Percentiles rank a stretch among this genome's conserved stretches.
Conservation (phyloP, 2,329 filamentous ascomycete species). For the Pestalotiopsis fici region DNA sequence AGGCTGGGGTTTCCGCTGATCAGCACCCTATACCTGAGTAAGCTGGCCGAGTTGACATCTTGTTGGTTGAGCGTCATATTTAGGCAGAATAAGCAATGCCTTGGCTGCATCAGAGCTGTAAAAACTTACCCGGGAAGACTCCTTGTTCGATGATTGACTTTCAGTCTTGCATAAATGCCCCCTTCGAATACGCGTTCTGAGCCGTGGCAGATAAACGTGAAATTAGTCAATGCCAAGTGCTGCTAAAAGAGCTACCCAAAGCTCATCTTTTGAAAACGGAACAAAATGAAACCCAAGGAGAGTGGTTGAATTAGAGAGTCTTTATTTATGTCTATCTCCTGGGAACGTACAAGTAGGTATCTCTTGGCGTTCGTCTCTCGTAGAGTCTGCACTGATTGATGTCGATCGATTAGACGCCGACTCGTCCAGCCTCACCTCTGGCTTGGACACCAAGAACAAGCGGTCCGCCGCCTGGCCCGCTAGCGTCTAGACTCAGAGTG, state of each 20-base stretch:
- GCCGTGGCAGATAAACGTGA: too few relatives aligned
- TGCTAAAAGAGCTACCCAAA: too few relatives aligned
- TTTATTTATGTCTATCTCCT: neutral
- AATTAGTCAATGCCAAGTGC: too few relatives aligned
- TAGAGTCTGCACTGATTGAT: too few relatives aligned
- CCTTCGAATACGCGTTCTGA: too few relatives aligned
- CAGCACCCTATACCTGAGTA: constrained; percentile 29
- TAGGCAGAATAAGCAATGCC: neutral
- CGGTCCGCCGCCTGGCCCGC: constrained; percentile 65
- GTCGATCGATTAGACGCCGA: neutral
- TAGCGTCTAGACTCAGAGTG: constrained; percentile 72
- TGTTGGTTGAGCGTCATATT: neutral
- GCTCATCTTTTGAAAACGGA: too few relatives aligned
- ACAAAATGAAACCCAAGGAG: too few relatives aligned
- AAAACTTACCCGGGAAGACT: neutral
- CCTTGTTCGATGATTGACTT: neutral
- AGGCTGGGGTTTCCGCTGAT: constrained; percentile 27
- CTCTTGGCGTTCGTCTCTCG: too few relatives aligned
- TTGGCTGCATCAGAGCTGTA: too few relatives aligned
- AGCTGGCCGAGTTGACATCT: neutral
- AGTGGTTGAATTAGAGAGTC: too few relatives aligned
- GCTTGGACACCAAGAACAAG: constrained; percentile 66
- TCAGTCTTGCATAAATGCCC: neutral
- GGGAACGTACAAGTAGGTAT: too few relatives aligned
- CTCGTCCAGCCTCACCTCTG: constrained; percentile 14